Evolutionary conservation across 331 rosid species (phyloP), one percentile per base, ranked within the genome.

Genomic region (Spiraea crenata): DNA sequence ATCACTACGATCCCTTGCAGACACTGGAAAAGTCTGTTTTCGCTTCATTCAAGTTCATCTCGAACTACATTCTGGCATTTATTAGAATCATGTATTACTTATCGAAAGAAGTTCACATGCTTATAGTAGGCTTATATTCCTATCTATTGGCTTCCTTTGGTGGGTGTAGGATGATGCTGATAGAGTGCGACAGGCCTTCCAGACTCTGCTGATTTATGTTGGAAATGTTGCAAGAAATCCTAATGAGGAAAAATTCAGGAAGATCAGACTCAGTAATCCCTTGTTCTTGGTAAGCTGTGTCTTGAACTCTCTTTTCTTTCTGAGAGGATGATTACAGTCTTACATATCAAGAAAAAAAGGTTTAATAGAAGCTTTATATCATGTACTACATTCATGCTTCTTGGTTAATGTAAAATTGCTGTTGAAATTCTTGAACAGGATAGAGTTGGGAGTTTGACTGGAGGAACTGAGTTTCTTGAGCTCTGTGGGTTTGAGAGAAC

Each of bases 401-500:
- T 54, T 20, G 16, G 1, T 61, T n/a, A 51, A 37, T 14, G 55
- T 57, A 17, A 11, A 46, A 0, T 17, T 19, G 2, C 7, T 45
- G 57, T 8, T 60, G 17, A 15, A 57, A 57, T 72, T n/a, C 4
- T 50, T 38, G 20, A 74, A 77, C 86, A 93, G 97, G 99, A 89
- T n/a, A 89, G 92, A 85, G 86, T 93, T 80, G 96, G 90, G 59
- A 83, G 87, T 79, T 72, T 87, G 74, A 63, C 45, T 31, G 96
- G 91, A 69, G 95, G 97, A 12, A 50, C 78, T 15, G 89, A 87
- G 77, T 93, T 93, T 86, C 96, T 93, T 39, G 90, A 91, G 82
- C 95, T 83, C 9, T 91, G 97, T 72, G 97, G 97, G 57, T 93
- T 91, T 74, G 85, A 79, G 83, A 86, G 71, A 89, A 77, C 6